Evolutionary conservation across 805 yeast species (phyloP).

Genomic region (Candida pseudoglaebosa): DNA sequence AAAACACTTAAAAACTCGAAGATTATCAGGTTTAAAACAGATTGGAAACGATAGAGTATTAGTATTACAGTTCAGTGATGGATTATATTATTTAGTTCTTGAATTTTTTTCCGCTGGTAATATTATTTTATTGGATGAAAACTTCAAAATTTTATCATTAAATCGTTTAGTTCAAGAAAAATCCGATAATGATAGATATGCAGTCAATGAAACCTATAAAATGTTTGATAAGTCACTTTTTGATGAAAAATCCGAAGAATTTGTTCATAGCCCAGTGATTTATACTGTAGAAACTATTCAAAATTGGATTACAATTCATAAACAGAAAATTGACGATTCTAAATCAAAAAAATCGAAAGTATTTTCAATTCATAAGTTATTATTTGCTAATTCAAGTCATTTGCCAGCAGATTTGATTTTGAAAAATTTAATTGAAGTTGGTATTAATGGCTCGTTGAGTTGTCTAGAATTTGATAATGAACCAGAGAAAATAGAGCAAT

Average conservation of each 20-base stretch:
- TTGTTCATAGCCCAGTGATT: conserved; percentile 8
- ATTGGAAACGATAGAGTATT: conserved; percentile 79
- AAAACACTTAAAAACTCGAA: conserved; percentile 76
- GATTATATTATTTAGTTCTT: conserved; percentile 67
- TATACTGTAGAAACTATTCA: conserved; percentile 29
- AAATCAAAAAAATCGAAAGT: conserved; percentile 42
- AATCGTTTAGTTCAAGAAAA: conserved; percentile 78
- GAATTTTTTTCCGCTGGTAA: conserved; percentile 97
- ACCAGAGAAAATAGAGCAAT: conserved; percentile 22
- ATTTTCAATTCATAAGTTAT: conserved; percentile 62
- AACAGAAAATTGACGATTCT: conserved; percentile 16
- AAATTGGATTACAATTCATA: conserved; percentile 39
- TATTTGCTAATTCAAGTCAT: conserved; percentile 66
- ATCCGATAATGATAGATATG: conserved; percentile 58
- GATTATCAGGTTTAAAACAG: conserved; percentile 70
- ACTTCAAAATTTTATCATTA: conserved; percentile 62
- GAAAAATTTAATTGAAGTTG: conserved; percentile 45
- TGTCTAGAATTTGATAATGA: conserved; percentile 26
- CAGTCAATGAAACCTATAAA: conserved; percentile 69
- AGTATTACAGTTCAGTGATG: conserved; percentile 82
- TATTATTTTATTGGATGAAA: conserved; percentile 68
- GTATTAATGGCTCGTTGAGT: conserved; percentile 43
- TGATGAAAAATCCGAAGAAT: conserved; percentile 13
- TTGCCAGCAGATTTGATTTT: conserved; percentile 76
- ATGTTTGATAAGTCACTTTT: conserved; percentile 57